phyloP scores from a whole-genome alignment of 495 filamentous ascomycete species.

The Talaromyces adpressus region DNA sequence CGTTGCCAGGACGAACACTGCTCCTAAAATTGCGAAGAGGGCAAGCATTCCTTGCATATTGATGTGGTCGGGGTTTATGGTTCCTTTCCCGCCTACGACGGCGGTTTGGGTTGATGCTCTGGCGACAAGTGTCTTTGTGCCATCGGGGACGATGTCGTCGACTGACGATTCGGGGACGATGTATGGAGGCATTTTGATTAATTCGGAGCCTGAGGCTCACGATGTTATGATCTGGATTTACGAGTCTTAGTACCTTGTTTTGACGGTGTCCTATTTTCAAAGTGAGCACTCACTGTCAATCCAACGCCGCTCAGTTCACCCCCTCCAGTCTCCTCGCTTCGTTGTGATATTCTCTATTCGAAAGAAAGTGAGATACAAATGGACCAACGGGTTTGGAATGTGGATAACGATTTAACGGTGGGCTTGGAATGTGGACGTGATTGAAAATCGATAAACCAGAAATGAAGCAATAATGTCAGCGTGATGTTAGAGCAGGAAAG shows the following conservation, averaged over 20 bases:
- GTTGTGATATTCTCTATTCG: neutral
- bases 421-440: neutral
- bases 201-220: neutral
- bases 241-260: neutral
- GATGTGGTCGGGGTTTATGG: slow-evolving; percentile 58
- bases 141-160: neutral
- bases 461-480: neutral
- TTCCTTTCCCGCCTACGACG: slow-evolving; percentile 37
- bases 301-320: neutral
- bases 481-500: neutral
- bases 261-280: neutral
- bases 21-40: slow-evolving; percentile 79
- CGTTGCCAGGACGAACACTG: slow-evolving; percentile 61
- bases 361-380: neutral
- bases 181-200: neutral
- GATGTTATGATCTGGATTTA: neutral
- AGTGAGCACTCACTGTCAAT: neutral
- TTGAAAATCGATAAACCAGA: neutral
- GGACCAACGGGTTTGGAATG: neutral
- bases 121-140: slow-evolving; percentile 3
- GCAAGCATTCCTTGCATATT: slow-evolving; percentile 79
- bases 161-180: neutral
- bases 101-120: slow-evolving; percentile 11
- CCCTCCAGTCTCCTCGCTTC: neutral
- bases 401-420: neutral